Evolutionary conservation across 2,329 filamentous ascomycete genomes (phyloP).

Genomic region (Penicillium oxalicum): DNA sequence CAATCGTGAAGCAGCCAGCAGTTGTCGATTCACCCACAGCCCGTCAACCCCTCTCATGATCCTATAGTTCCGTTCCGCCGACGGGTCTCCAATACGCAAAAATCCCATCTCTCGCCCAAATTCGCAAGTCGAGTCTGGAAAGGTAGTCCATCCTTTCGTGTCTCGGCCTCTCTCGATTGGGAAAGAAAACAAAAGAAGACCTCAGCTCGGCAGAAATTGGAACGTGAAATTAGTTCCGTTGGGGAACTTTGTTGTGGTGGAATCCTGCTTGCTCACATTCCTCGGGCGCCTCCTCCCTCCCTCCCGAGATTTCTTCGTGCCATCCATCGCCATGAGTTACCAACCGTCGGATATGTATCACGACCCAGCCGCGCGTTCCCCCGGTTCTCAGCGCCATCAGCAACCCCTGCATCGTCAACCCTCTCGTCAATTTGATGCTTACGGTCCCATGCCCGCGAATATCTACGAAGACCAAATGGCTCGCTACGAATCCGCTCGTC

Average conservation of each 20-base stretch:
- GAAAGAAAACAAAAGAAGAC: too few relatives aligned
- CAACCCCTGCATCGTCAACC: conserved; percentile 63
- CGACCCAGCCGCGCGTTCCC: conserved; percentile 64
- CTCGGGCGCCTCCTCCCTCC: conserved; percentile 9
- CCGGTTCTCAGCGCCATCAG: conserved; percentile 63
- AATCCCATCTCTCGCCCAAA: too few relatives aligned
- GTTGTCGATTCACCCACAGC: background rate
- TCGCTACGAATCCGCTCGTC: conserved; percentile 49
- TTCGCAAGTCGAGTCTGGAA: too few relatives aligned
- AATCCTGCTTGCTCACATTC: conserved; percentile 29
- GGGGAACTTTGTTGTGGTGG: conserved; percentile 20
- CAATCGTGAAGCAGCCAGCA: too few relatives aligned
- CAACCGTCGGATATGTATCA: conserved; percentile 54
- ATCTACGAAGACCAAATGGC: conserved; percentile 66
- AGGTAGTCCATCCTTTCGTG: too few relatives aligned
- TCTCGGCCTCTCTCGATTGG: too few relatives aligned
- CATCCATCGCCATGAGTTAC: conserved; percentile 31
- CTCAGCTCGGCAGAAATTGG: background rate
- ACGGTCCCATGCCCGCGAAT: conserved; percentile 59
- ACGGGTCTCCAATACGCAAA: conserved; percentile 5
- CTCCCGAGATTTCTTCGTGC: conserved; percentile 20
- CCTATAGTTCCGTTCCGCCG: conserved; percentile 23
- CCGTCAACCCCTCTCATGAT: conserved; percentile 26
- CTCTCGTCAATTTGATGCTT: conserved; percentile 72
- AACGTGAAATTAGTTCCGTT: background rate